Evolutionary conservation across 2,329 filamentous ascomycete species (phyloP), one percentile per base, ranked within the genome.

Genomic region (Botrytis paeoniae): DNA sequence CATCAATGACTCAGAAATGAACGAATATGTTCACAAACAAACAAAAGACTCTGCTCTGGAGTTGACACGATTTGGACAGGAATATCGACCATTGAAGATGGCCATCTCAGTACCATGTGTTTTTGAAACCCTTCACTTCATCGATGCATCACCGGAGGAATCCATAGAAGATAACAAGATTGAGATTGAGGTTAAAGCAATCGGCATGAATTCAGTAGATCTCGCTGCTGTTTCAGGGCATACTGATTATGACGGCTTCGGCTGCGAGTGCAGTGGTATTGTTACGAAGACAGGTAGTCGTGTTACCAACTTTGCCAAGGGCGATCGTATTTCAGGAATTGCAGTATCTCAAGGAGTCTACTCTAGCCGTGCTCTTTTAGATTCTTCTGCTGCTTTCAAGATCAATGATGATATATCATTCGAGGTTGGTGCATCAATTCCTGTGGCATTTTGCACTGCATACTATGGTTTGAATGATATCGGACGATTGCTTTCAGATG

Each of bases 231-330:
- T 78, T 7, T 80, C 80, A 74, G 82, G 82, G 3, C 79, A 82
- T 54, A 61, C 80, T 20, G 74, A 77, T 20, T 75, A 76, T n/a
- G 68, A 75, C 0, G 75, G 78, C n/a, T 77, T 83, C 57, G 82
- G 82, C 25, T 74, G 78, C 16, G 82, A 83, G 70, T 82, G 78
- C 69, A 80, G 78, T 75, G 82, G 82, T 61, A 68, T 82, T 41
- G 75, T 83, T 10, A 78, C 76, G 10, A 76, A 74, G 14, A 75
- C 80, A 32, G 82, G 82, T 18, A 76, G 73, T 22, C 77, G 77
- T 22, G 78, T 63, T 29, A 61, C 57, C 35, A 43, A 78, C 32
- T 73, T 81, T 29, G 69, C 75, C 37, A 74, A 79, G 39, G 81
- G 81, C 7, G 78, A 83, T 68, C 78, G 79, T 37, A 78, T 83